Evolutionary conservation across 306 rosid species (phyloP), one percentile per base, ranked within the genome.

Genomic region (Cucumis melo): DNA sequence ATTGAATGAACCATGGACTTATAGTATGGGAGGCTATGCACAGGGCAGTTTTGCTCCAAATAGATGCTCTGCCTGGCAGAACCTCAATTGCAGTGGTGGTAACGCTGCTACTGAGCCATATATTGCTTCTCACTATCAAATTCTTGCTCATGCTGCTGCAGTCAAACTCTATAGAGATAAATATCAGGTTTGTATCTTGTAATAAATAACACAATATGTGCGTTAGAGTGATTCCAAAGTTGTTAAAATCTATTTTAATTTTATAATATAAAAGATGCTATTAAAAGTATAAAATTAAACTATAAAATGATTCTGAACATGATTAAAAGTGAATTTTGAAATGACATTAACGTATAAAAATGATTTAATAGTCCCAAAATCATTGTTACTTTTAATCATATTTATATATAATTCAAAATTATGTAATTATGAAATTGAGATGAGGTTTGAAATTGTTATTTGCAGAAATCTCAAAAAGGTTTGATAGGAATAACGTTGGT

Each of bases 41-140:
- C 7, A 5, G 8, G 81, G 81, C 10, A 3, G 0, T 2, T 51
- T 81, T 10, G 84, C 91, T 5, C 91, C 79, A 0, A 24, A 80
- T 14, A 34, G 90, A 55, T 89, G 91, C 61, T 89, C 90, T 1
- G 4, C 51, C 0, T 86, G 90, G 91, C 85, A 77, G 64, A 50
- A 78, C 17, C 19, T 65, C 24, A 88, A 82, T 61, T 92, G 93
- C 80, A 82, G 83, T 1, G 91, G 87, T 0, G 97, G 97, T 1
- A 64, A 92, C 78, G 87, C 96, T 0, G 86, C 80, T 19, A 92
- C 86, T 0, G 93, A 92, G 74, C 96, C 97, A 2, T 92, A 92
- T 75, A 19, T 86, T 60, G 86, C 81, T 21, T 3, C 92, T 0
- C 97, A 92, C 61, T n/a, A 87, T 59, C 88, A 50, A 23, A 82